A percentile compares a stretch with the other conserved stretches of the same genome.
Evolutionary conservation across 176 grass and related monocot species (phyloP).

Genomic region (Carex littledalei): DNA sequence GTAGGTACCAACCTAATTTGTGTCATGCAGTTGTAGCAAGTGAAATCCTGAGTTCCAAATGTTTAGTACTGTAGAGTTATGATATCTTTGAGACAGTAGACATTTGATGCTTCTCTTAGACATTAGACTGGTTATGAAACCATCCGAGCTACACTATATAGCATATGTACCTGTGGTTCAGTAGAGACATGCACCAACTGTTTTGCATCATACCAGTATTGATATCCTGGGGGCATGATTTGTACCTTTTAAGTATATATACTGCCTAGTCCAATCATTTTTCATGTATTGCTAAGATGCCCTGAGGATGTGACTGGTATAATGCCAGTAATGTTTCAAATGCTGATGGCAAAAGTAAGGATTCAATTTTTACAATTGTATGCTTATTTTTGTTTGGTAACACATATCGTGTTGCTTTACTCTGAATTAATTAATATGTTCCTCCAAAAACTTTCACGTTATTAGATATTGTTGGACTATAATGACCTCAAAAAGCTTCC

Average conservation of each 20-base stretch:
- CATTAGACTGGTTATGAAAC: background rate
- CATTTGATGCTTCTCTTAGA: background rate
- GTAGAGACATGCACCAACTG: background rate
- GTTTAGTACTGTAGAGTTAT: background rate
- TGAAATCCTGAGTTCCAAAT: background rate
- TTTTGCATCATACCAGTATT: background rate
- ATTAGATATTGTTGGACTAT: constrained; percentile 78
- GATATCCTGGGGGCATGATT: background rate
- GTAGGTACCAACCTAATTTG: constrained; percentile 30
- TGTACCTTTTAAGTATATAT: background rate
- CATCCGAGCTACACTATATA: background rate
- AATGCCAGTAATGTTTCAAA: background rate
- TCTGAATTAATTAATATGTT: background rate
- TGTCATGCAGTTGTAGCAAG: background rate
- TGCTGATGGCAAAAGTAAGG: background rate
- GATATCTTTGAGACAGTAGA: background rate
- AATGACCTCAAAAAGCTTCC: constrained; percentile 78
- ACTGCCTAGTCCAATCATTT: background rate
- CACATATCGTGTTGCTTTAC: background rate
- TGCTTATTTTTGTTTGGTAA: background rate
- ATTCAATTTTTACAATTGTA: background rate
- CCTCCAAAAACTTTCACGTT: background rate
- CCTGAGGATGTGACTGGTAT: background rate
- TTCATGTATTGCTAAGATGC: background rate
- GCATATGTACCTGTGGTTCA: background rate